Conservation (phyloP, 2,329 filamentous ascomycete genomes). For the Lachnellula subtilissima region DNA sequence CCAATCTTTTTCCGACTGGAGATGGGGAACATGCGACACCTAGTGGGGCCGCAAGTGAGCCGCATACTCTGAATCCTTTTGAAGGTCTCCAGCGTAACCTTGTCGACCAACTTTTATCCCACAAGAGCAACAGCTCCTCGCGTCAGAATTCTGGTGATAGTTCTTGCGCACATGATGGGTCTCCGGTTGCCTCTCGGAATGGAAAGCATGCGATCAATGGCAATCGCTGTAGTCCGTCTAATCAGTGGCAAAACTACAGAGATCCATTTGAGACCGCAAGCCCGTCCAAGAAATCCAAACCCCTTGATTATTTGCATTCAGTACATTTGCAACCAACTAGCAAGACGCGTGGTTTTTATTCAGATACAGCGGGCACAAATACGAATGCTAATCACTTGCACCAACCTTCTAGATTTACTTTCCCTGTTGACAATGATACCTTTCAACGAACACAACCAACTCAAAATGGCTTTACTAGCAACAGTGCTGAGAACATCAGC, state of each 20-base stretch:
- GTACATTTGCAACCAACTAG: slow-evolving; percentile 10
- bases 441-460: slow-evolving; percentile 35
- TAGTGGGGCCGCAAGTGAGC: slow-evolving; percentile 24
- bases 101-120: slow-evolving; percentile 21
- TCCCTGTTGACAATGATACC: slow-evolving; percentile 41
- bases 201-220: not conserved
- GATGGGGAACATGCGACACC: slow-evolving; percentile 10
- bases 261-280: slow-evolving; percentile 6
- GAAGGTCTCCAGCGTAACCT: slow-evolving; percentile 17
- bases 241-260: slow-evolving; percentile 9
- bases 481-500: slow-evolving; percentile 56
- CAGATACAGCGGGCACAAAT: slow-evolving; percentile 2
- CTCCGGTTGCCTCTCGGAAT: not conserved
- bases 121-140: slow-evolving; percentile 12
- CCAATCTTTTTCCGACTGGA: slow-evolving; percentile 6
- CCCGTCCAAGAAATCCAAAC: slow-evolving; percentile 17
- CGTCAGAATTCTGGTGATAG: not conserved
- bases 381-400: slow-evolving; percentile 26
- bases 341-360: slow-evolving; percentile 12
- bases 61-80: slow-evolving; percentile 19
- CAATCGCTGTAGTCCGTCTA: not conserved
- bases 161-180: not conserved
- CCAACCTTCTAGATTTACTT: slow-evolving; percentile 44
- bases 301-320: slow-evolving; percentile 12
- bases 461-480: slow-evolving; percentile 41